Percentiles rank a stretch among this genome's conserved stretches.
phyloP scores from a whole-genome alignment of 768 basidiomycete genomes.

The Suillus occidentalis region DNA sequence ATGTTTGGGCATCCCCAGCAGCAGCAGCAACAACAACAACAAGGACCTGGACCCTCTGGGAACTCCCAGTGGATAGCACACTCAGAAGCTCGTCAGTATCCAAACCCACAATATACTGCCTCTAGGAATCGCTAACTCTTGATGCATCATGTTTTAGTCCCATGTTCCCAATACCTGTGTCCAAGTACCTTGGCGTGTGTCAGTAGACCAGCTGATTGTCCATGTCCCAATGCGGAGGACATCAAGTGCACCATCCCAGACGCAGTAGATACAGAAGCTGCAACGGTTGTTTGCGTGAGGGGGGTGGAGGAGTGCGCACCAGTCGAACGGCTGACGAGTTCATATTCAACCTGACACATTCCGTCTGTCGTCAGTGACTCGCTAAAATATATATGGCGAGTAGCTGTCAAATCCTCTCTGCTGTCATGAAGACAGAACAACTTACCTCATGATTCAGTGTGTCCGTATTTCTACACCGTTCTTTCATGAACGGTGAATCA shows the following conservation, averaged over 20 bases:
- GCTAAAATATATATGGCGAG: neutral
- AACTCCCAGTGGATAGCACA: conserved; percentile 66
- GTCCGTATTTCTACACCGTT: no score
- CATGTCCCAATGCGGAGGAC: conserved; percentile 76
- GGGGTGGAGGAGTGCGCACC: conserved; percentile 62
- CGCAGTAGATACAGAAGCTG: conserved; percentile 44
- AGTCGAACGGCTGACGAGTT: conserved; percentile 50
- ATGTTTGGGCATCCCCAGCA: conserved; percentile 64
- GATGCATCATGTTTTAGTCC: conserved; percentile 54
- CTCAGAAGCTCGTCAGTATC: conserved; percentile 59
- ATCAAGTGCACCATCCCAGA: conserved; percentile 78
- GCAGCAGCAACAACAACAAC: conserved; percentile 40
- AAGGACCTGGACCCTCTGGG: conserved; percentile 25
- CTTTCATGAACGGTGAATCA: neutral
- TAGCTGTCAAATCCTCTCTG: neutral
- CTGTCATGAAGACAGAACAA: conserved; percentile 1
- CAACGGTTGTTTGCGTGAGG: conserved; percentile 69
- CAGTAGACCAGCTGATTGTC: conserved; percentile 54
- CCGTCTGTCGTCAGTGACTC: neutral
- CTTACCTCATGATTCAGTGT: neutral
- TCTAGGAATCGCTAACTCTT: conserved; percentile 1
- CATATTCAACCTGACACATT: conserved; percentile 13
- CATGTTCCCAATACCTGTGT: conserved; percentile 75
- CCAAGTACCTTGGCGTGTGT: conserved; percentile 73
- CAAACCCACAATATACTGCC: neutral